Evolutionary conservation across 257 asterid genomes (phyloP).

Genomic region (Capsicum baccatum): DNA sequence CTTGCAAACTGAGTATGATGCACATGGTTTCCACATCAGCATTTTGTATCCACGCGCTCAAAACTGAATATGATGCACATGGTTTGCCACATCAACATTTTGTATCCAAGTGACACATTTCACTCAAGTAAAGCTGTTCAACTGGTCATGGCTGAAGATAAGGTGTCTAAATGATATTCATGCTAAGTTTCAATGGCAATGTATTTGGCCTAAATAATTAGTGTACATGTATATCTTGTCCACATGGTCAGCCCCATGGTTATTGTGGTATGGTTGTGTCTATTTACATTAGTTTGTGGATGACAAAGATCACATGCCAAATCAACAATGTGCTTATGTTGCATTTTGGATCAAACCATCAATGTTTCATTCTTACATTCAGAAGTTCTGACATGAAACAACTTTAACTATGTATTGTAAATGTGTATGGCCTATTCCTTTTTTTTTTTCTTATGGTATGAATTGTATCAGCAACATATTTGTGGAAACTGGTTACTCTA

Average conservation of each 20-base stretch:
- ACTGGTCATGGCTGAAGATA: conserved; percentile 6
- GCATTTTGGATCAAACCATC: conserved; percentile 1
- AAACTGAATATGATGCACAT: background rate
- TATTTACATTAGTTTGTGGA: conserved; percentile 1
- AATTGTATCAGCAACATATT: background rate
- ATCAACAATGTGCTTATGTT: background rate
- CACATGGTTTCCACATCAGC: background rate
- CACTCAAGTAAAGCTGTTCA: background rate
- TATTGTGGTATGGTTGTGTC: background rate
- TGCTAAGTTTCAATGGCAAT: background rate
- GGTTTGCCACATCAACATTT: background rate
- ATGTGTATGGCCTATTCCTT: background rate
- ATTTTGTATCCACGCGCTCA: background rate
- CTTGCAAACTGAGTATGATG: background rate
- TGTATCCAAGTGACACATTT: background rate
- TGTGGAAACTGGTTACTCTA: background rate
- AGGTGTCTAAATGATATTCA: background rate
- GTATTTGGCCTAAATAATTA: background rate
- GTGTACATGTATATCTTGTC: background rate
- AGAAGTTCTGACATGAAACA: background rate
- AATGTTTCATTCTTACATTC: conserved; percentile 1
- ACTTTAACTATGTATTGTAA: background rate
- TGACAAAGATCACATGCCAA: background rate
- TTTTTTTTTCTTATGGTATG: background rate
- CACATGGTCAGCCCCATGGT: conserved; percentile 23